Base-by-base conservation (phyloP, 1,139 yeast species). In the Nakaseomyces sp. region DNA sequence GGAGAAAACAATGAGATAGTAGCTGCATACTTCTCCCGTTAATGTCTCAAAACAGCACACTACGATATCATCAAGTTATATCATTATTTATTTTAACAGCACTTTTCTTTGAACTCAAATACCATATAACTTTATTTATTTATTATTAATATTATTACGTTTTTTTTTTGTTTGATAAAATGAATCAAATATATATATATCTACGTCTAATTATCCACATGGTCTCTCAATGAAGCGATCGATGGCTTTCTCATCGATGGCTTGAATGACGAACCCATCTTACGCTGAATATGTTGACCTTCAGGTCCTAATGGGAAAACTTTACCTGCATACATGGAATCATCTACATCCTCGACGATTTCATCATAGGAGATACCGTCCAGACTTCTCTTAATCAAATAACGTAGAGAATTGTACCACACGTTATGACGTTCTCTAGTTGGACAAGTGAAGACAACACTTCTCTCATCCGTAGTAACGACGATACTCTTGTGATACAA, bases 391-490 rank as follows among this genome's bases (percentile, higher is more conserved):
- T 79, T 79, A 37, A 87, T 70, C 68, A 89, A 67, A 58, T 83
- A 88, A 49, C 85, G 75, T 52, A 91, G 69, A 0, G 96, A 86
- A 56, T 86, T 83, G 63, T 73, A 82, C 98, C 98, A 91, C 43
- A 88, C 79, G 57, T 86, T 87, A 61, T 91, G 97, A 42, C 96
- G 78, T 54, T 81, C 82, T 58, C 94, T 75, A 2, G 87, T 84
- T 7, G 94, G 81, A 64, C 96, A 88, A 0, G 98, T 89, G 44
- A 91, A 69, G 64, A 81, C 86, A 53, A 91, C 67, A 8, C 77
- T 69, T 48, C 83, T 76, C 31, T 76, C 78, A 44, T 79, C 78
- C 3, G 95, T 81, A 51, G 74, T 80, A 43, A 91, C 78, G 43
- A 89, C 63, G 45, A 91, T 81, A 58, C 93, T 81, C 72, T 84